Base-by-base conservation (phyloP, 2,329 filamentous ascomycete genomes). In the Leptographium lundbergii region DNA sequence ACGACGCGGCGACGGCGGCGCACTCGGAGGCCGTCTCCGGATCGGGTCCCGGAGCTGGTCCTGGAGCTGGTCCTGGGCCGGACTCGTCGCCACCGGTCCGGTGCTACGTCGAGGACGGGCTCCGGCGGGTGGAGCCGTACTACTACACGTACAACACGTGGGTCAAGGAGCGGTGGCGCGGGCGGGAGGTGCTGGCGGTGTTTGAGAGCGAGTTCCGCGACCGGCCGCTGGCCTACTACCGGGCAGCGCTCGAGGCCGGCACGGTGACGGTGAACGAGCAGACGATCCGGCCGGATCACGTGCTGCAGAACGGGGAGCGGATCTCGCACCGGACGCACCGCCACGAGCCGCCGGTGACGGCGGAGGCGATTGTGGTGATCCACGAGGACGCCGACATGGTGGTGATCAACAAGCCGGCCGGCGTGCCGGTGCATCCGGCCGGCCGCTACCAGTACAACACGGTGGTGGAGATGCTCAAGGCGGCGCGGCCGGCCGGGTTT, bases 371-470 rank as follows among this genome's bases (percentile, higher is more conserved):
- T 56, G 82, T 81, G 19, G 81, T 96, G 53, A 84, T 99, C 47
- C 88, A 96, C 72, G 94, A 99, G 72, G 90, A 96, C 66, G 83
- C 95, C 53, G 87, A 91, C 65, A 86, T 99, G 77, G 87, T 99
- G 61, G 91, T 97, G 62, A 95, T 99, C 70, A 91, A 96, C 75
- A 99, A 99, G 72, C 94, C 94, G 0, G 87, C 92, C 0, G 94
- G 94, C 7, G 86, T 99, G 48, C 94, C 94, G 0, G 94, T 99
- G 0, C 94, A 99, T 71, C 89, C 94, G 6, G 92, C 94, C 0
- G 94, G 94, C 6, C 85, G 94, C 55, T 99, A 99, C 76, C 91
- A 92, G 71, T 95, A 88, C 77, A 99, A 99, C 74, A 92, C 89
- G 0, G 82, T 99, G 53, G 81, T 95, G 47, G 91, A 97, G 75